Evolutionary conservation across 2,329 filamentous ascomycete species (phyloP).

Genomic region (Magnaporthiopsis rhizophila): DNA sequence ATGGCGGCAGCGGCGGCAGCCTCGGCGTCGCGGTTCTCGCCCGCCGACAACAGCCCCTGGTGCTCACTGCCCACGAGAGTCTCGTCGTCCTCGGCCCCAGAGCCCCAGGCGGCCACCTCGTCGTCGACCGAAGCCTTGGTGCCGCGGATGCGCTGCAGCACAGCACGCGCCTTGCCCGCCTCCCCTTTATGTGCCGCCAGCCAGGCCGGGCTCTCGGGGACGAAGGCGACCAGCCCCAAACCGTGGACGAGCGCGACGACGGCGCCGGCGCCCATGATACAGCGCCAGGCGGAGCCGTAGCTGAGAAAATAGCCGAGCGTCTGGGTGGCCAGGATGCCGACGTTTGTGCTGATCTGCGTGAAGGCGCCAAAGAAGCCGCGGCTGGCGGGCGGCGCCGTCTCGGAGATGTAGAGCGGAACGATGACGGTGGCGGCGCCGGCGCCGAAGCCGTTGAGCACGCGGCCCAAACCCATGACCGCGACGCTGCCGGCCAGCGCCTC

Average conservation of each 20-base stretch:
- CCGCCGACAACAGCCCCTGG: slow-evolving; percentile 54
- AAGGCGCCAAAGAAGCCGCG: slow-evolving; percentile 75
- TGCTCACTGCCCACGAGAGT: slow-evolving; percentile 47
- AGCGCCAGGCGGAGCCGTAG: slow-evolving; percentile 69
- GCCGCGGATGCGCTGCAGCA: slow-evolving; percentile 71
- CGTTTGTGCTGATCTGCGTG: slow-evolving; percentile 90
- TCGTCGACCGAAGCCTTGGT: slow-evolving; percentile 58
- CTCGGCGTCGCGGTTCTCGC: slow-evolving; percentile 17
- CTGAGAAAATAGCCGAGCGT: slow-evolving; percentile 82
- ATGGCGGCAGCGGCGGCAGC: slow-evolving; percentile 1
- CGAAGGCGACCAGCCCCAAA: slow-evolving; percentile 51
- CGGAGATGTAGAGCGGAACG: slow-evolving; percentile 89
- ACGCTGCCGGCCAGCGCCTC: slow-evolving; percentile 67
- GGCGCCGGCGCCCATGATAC: slow-evolving; percentile 69
- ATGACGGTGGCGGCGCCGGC: slow-evolving; percentile 88
- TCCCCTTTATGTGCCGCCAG: slow-evolving; percentile 58
- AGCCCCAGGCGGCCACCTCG: slow-evolving; percentile 60
- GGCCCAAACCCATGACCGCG: slow-evolving; percentile 59
- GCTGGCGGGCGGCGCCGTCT: slow-evolving; percentile 68
- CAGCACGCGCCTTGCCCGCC: slow-evolving; percentile 51
- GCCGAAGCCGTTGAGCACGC: slow-evolving; percentile 73
- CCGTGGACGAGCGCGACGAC: slow-evolving; percentile 60
- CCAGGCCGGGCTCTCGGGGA: slow-evolving; percentile 86
- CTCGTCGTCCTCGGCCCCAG: slow-evolving; percentile 20
- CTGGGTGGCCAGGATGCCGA: slow-evolving; percentile 80